Evolutionary conservation across 257 asterid genomes (phyloP), one percentile per base, ranked within the genome.

Genomic region (Craterostigma plantagineum): DNA sequence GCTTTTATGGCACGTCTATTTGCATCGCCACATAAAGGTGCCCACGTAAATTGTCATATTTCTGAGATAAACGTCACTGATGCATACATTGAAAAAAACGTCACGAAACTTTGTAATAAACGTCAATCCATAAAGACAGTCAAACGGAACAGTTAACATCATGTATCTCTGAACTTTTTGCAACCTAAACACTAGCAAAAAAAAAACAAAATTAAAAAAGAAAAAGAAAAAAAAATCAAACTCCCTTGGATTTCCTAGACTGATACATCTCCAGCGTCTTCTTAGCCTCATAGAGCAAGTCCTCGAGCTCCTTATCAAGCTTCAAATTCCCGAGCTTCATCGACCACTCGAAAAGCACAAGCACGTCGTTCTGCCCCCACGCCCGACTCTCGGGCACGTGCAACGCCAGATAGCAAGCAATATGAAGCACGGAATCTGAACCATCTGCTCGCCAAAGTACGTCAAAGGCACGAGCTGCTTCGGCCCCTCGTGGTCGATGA

Each of bases 191-290:
- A 2, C 30, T 23, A 23, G n/a, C n/a, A n/a, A n/a, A n/a, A n/a
- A n/a, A n/a, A n/a, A 23, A 23, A 23, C 2, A 23, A 23, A 23
- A 23, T 6, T 6, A 23, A 23, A 23, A 23, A 6, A 23, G 4
- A 23, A 23, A 23, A 23, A 23, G 30, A 2, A 23, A n/a, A n/a
- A n/a, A n/a, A 23, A 23, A 23, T 6, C 6, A 23, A 23, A 23
- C 30, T 33, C 58, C 66, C 42, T 65, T 71, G 1, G 80, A 48
- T 9, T 52, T 61, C 55, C 83, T 74, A 1, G 92, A 67, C 38
- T 81, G 92, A 48, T 74, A 81, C 12, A 77, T 72, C 48, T 69
- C 84, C 62, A 77, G 53, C 43, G 83, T 77, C 58, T 63, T 71
- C 53, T 74, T 81, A 12, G 67, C 87, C 54, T 81, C 94, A 5